Evolutionary conservation across 2,329 filamentous ascomycete genomes (phyloP).

Genomic region (Chalaropsis thielavioides): DNA sequence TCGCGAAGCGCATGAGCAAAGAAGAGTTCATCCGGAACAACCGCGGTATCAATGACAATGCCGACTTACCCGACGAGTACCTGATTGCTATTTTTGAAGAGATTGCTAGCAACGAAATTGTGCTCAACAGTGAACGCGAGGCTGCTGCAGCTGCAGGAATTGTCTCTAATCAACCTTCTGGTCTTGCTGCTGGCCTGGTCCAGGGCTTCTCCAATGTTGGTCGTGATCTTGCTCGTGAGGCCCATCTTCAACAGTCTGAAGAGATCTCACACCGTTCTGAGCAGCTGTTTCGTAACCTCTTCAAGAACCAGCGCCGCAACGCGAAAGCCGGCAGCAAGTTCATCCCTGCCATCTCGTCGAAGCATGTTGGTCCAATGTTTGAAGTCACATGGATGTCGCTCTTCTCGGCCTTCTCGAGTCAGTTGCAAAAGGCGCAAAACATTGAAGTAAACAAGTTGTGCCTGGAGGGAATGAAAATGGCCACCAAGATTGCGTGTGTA

Average conservation of each 20-base stretch:
- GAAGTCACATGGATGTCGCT: slow-evolving; percentile 99
- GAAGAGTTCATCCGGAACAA: slow-evolving; percentile 99
- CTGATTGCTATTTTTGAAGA: slow-evolving; percentile 82
- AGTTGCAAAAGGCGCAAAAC: slow-evolving; percentile 87
- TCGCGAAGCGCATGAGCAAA: slow-evolving; percentile 76
- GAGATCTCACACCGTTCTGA: slow-evolving; percentile 63
- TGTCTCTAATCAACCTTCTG: slow-evolving; percentile 42
- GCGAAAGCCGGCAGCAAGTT: slow-evolving; percentile 59
- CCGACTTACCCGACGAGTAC: slow-evolving; percentile 86
- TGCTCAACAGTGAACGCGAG: slow-evolving; percentile 81
- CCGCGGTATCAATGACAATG: slow-evolving; percentile 90
- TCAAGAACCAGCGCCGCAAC: slow-evolving; percentile 75
- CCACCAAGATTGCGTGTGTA: slow-evolving; percentile 80
- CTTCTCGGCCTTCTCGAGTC: slow-evolving; percentile 82
- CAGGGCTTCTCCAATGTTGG: slow-evolving; percentile 86
- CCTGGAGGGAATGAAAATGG: slow-evolving; percentile 88
- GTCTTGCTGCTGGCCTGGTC: slow-evolving; percentile 68
- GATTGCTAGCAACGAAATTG: slow-evolving; percentile 81
- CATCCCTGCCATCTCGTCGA: slow-evolving; percentile 84
- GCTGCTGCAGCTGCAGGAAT: slow-evolving; percentile 68
- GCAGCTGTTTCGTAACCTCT: slow-evolving; percentile 84
- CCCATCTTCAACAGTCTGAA: slow-evolving; percentile 87
- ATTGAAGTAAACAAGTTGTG: slow-evolving; percentile 83
- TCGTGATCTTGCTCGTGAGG: slow-evolving; percentile 79
- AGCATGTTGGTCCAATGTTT: slow-evolving; percentile 96